phyloP scores from a whole-genome alignment of 106 monocot species.

The Platanthera guangdongensis region DNA sequence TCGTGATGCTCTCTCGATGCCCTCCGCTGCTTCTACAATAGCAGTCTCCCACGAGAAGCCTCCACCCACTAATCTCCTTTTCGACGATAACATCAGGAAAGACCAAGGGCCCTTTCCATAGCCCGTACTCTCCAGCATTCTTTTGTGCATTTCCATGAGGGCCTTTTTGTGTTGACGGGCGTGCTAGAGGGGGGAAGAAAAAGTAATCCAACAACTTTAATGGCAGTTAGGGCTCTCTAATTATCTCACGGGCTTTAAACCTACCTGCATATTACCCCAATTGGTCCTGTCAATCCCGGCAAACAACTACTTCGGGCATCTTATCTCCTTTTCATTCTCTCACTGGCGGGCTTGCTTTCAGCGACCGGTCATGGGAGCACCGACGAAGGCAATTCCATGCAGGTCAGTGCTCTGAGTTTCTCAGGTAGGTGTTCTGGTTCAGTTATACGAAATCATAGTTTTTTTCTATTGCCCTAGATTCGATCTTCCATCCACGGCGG shows the following conservation, averaged over 20 bases:
- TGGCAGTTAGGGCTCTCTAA: constrained; percentile 11
- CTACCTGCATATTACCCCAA: neutral
- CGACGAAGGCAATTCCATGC: constrained; percentile 17
- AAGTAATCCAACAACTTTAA: constrained; percentile 10
- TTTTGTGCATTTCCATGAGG: neutral
- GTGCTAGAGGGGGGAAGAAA: neutral
- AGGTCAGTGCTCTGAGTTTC: constrained; percentile 14
- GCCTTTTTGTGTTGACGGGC: neutral
- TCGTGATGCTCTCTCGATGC: too few relatives aligned
- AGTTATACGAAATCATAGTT: neutral
- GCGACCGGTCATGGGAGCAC: constrained; percentile 12
- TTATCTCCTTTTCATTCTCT: neutral
- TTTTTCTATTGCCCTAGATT: constrained; percentile 19
- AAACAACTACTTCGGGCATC: neutral
- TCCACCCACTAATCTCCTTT: too few relatives aligned
- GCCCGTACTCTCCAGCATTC: too few relatives aligned
- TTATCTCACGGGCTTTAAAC: neutral
- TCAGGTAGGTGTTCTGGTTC: too few relatives aligned
- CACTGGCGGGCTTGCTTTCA: neutral
- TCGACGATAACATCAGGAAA: too few relatives aligned
- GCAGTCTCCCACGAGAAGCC: too few relatives aligned
- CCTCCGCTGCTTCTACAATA: too few relatives aligned
- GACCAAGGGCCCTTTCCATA: too few relatives aligned
- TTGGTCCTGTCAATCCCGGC: neutral
- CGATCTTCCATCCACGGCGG: neutral